A percentile compares a stretch with the other conserved stretches of the same genome.
These are phyloP conservation scores for Cordyceps fumosorosea DNA, from an alignment of 2,329 filamentous ascomycete genomes.

Conservation along the genomic window DNA sequence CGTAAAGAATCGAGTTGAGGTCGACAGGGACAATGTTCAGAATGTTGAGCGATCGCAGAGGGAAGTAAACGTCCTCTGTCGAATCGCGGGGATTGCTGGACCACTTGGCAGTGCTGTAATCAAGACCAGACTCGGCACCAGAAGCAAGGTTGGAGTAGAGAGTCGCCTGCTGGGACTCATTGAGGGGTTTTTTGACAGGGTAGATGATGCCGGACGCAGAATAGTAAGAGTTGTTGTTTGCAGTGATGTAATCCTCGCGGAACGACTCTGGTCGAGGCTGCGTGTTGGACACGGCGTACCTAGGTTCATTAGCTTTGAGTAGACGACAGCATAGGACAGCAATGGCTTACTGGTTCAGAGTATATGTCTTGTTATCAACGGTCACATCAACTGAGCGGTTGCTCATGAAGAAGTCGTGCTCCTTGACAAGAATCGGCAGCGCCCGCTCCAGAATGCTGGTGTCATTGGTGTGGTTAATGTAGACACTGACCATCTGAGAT, in stretches of 20 bases:
- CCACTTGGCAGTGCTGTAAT: constrained; percentile 53
- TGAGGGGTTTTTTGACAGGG: constrained; percentile 42
- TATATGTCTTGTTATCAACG: constrained; percentile 40
- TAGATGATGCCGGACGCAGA: constrained; percentile 52
- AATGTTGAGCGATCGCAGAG: constrained; percentile 56
- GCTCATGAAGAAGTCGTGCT: constrained; percentile 55
- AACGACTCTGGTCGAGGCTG: constrained; percentile 63
- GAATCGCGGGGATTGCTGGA: constrained; percentile 51
- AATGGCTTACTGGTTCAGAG: constrained; percentile 44
- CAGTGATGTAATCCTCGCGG: constrained; percentile 58
- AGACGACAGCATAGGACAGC: not conserved
- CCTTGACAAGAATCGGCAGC: constrained; percentile 54
- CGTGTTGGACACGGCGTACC: constrained; percentile 56
- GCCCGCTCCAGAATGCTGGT: constrained; percentile 53
- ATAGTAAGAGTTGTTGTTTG: constrained; percentile 60
- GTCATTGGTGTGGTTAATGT: constrained; percentile 59
- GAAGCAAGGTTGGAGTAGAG: constrained; percentile 58
- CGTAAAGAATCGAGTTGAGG: constrained; percentile 62
- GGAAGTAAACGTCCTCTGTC: constrained; percentile 55
- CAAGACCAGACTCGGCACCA: constrained; percentile 61
- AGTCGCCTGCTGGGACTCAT: constrained; percentile 41
- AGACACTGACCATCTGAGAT: constrained; percentile 58
- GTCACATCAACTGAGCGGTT: constrained; percentile 54
- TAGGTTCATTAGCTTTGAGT: constrained; percentile 16
- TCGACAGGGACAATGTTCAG: constrained; percentile 55